Percentiles rank a stretch among this genome's conserved stretches.
Evolutionary conservation across 179 eudicot genomes (phyloP).

Genomic region (Carnegiea gigantea): DNA sequence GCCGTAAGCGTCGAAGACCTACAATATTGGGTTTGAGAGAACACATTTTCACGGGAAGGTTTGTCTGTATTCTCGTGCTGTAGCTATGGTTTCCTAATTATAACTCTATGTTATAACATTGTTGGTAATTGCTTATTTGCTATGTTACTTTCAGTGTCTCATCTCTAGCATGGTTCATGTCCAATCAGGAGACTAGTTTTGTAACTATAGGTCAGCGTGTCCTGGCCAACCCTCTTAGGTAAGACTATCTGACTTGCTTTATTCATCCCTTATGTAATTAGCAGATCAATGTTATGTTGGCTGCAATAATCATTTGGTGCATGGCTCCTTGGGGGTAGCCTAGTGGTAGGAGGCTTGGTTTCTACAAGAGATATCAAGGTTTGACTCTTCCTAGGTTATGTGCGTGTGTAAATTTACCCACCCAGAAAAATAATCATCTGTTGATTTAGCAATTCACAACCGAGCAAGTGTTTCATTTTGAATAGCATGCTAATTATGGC

Average conservation of each 20-base stretch:
- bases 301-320: background rate
- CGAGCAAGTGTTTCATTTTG: background rate
- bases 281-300: background rate
- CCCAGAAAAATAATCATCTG: no score
- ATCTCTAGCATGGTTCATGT: conserved; percentile 98
- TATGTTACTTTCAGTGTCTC: conserved; percentile 69
- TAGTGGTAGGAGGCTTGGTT: no score
- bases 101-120: background rate
- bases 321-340: no score
- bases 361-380: no score
- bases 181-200: conserved; percentile 96
- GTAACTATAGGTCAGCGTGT: conserved; percentile 93
- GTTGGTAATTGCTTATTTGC: conserved; percentile 24
- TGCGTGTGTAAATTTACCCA: no score
- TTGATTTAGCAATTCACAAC: background rate
- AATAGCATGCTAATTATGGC: background rate
- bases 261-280: background rate
- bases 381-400: no score
- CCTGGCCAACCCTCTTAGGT: conserved; percentile 93
- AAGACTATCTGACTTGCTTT: conserved; percentile 11
- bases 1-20: conserved; percentile 62
- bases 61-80: conserved; percentile 18
- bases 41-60: conserved; percentile 99
- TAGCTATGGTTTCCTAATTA: background rate
- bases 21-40: conserved; percentile 94